These are phyloP conservation scores for Phanerodontia chrysosporium DNA, from an alignment of 768 basidiomycete genomes.

Conservation along the genomic window DNA sequence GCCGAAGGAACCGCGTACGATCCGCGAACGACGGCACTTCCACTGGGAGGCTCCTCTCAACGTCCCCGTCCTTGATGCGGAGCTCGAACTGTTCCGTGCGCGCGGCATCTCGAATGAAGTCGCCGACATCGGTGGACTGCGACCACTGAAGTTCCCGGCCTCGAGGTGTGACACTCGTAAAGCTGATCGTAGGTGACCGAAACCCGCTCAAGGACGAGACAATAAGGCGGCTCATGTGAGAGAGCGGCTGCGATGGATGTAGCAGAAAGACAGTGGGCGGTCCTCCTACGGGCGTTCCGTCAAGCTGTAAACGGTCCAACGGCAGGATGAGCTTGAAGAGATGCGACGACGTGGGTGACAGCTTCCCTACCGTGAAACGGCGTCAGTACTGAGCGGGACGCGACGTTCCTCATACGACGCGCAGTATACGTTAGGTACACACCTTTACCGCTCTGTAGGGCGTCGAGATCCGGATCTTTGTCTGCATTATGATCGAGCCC, in stretches of 20 bases:
- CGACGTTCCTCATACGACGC: neutral
- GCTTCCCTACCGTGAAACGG: conserved; percentile 39
- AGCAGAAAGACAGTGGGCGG: conserved; percentile 54
- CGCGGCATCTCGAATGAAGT: conserved; percentile 63
- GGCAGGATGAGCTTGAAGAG: conserved; percentile 65
- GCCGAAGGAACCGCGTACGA: conserved; percentile 54
- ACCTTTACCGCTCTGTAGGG: conserved; percentile 32
- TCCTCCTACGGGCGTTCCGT: conserved; percentile 21
- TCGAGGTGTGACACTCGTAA: conserved; percentile 35
- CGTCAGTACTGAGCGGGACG: neutral
- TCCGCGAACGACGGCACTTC: conserved; percentile 61
- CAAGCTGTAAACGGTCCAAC: conserved; percentile 23
- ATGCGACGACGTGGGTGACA: conserved; percentile 58
- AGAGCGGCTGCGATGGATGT: conserved; percentile 66
- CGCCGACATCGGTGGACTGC: conserved; percentile 58
- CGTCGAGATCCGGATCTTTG: conserved; percentile 18
- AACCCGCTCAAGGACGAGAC: conserved; percentile 37
- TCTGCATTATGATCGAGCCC: conserved; percentile 9
- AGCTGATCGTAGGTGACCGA: conserved; percentile 34
- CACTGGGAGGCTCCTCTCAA: conserved; percentile 37
- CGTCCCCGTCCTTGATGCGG: conserved; percentile 23
- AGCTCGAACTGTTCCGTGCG: conserved; percentile 51
- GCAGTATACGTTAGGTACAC: conserved; percentile 1
- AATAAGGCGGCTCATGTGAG: conserved; percentile 58
- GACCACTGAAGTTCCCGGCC: conserved; percentile 47